These are phyloP conservation scores for Neurospora sp. DNA, from an alignment of 495 filamentous ascomycete genomes.

Conservation along the genomic window DNA sequence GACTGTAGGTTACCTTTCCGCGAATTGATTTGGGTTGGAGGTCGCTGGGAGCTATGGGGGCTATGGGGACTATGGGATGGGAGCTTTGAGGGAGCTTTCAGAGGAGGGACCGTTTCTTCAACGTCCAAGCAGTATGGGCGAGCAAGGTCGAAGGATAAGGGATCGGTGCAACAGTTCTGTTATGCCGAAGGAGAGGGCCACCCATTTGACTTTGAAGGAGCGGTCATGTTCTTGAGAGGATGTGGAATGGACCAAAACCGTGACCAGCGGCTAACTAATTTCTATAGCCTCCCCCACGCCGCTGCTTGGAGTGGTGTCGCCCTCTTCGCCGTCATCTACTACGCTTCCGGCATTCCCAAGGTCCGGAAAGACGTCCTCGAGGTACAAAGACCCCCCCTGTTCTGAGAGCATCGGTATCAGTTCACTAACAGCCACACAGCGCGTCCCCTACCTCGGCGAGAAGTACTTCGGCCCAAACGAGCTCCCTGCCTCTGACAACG, in stretches of 20 bases:
- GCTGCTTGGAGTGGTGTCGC: slow-evolving; percentile 42
- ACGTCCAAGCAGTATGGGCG: background rate
- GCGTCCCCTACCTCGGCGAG: slow-evolving; percentile 40
- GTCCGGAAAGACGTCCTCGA: slow-evolving; percentile 45
- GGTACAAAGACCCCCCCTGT: slow-evolving; percentile 8
- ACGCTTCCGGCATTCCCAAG: slow-evolving; percentile 47
- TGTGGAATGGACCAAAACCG: background rate
- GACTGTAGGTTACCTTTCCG: slow-evolving; percentile 27
- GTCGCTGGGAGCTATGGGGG: background rate
- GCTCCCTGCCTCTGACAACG: slow-evolving; percentile 50
- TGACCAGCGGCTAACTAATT: background rate
- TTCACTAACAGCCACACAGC: slow-evolving; percentile 27
- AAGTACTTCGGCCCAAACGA: slow-evolving; percentile 33
- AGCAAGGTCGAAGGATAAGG: background rate
- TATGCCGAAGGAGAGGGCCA: background rate
- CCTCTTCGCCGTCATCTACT: slow-evolving; percentile 47
- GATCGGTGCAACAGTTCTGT: background rate
- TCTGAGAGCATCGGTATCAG: background rate
- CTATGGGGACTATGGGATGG: background rate
- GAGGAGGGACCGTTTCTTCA: background rate
- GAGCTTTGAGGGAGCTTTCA: background rate
- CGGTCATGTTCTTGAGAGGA: background rate
- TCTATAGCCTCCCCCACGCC: background rate
- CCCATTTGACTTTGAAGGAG: background rate
- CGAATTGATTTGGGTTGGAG: background rate